Percentiles rank a stretch among this genome's conserved stretches.
phyloP scores from a whole-genome alignment of 495 filamentous ascomycete genomes.

The Tetracladium marchalianum region DNA sequence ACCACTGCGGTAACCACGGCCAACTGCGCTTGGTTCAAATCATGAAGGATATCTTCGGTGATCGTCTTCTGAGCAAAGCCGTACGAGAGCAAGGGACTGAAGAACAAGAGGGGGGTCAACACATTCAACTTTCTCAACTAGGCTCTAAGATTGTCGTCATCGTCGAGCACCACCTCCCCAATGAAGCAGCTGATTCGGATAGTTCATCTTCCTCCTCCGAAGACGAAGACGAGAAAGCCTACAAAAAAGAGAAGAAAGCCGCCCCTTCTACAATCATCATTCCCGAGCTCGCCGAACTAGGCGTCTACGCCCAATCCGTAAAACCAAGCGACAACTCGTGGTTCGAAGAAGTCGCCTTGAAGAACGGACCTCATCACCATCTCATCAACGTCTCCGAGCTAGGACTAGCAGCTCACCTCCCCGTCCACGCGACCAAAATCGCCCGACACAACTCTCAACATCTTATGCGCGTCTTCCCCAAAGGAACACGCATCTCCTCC shows the following conservation, averaged over 20 bases:
- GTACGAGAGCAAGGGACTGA: conserved; percentile 31
- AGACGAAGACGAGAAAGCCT: conserved; percentile 33
- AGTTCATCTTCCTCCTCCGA: conserved; percentile 15
- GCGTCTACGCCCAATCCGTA: conserved; percentile 46
- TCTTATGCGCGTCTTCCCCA: conserved; percentile 47
- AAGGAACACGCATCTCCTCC: conserved; percentile 45
- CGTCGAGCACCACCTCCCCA: conserved; percentile 42
- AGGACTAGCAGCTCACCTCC: conserved; percentile 30
- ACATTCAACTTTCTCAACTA: conserved; percentile 35
- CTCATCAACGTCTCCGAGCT: conserved; percentile 48
- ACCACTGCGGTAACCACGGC: conserved; percentile 37
- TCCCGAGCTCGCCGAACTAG: conserved; percentile 41
- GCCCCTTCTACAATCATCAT: conserved; percentile 29
- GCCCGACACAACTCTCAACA: conserved; percentile 38
- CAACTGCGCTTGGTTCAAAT: conserved; percentile 40
- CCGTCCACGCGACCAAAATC: conserved; percentile 26
- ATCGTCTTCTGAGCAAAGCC: conserved; percentile 36
- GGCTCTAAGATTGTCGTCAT: conserved; percentile 43
- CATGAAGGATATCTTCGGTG: conserved; percentile 42
- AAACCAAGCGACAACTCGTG: conserved; percentile 44
- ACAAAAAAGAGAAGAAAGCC: conserved; percentile 31
- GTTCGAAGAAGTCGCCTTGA: conserved; percentile 27
- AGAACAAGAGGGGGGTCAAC: conserved; percentile 29
- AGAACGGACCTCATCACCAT: conserved; percentile 40
- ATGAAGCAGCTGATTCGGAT: conserved; percentile 17